Conservation (phyloP, 2,329 filamentous ascomycete genomes). For the Hypomyces rosellus region DNA sequence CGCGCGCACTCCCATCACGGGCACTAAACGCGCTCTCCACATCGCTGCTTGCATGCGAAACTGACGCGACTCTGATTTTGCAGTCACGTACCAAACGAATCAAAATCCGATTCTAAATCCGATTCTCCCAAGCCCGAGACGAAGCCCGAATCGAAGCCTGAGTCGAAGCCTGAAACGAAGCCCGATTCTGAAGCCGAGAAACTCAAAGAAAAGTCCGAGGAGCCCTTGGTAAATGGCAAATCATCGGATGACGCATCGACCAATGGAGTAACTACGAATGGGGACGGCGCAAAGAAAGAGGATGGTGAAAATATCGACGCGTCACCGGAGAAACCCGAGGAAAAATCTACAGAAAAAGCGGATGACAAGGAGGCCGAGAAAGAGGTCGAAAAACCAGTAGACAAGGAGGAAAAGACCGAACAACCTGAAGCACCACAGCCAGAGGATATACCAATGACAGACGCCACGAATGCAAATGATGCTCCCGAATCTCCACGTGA, state of each 20-base stretch:
- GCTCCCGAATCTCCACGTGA: slow-evolving; percentile 8
- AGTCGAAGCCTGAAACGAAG: neutral
- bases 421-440: slow-evolving; percentile 2
- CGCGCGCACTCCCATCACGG: neutral
- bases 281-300: neutral
- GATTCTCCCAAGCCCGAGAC: slow-evolving; percentile 4
- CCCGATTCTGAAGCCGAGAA: slow-evolving; percentile 7
- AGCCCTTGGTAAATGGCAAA: slow-evolving; percentile 14
- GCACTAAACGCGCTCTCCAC: neutral
- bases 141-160: neutral
- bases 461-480: slow-evolving; percentile 13
- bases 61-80: slow-evolving; percentile 18
- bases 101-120: slow-evolving; percentile 13
- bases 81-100: slow-evolving; percentile 9
- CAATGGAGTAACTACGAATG: slow-evolving; percentile 6
- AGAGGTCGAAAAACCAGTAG: slow-evolving; percentile 1
- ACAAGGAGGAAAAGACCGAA: neutral
- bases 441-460: slow-evolving; percentile 23
- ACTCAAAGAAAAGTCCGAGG: slow-evolving; percentile 12
- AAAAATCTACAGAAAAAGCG: neutral
- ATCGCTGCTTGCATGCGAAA: slow-evolving; percentile 7
- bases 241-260: slow-evolving; percentile 2
- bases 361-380: slow-evolving; percentile 12
- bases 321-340: neutral
- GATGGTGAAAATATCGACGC: neutral